phyloP scores from a whole-genome alignment of 768 basidiomycete genomes.

The Dacryopinax spathularia region DNA sequence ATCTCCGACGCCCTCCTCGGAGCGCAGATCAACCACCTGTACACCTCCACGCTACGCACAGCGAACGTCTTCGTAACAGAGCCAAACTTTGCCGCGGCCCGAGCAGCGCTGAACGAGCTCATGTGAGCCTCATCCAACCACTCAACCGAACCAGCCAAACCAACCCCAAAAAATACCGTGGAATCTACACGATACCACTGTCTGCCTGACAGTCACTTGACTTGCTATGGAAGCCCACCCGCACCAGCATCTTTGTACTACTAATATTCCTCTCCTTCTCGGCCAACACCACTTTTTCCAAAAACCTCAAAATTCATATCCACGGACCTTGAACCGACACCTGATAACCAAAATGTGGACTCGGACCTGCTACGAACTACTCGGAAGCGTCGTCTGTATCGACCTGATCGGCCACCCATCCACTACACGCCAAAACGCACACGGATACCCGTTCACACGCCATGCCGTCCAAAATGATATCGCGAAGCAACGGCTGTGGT shows the following conservation, averaged over 20 bases:
- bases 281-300: background rate
- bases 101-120: background rate
- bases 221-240: background rate
- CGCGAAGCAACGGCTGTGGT: too few species aligned
- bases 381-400: too few species aligned
- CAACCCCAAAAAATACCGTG: constrained; percentile 3
- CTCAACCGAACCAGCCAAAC: too few species aligned
- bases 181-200: constrained; percentile 2
- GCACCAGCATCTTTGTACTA: background rate
- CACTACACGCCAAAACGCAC: too few species aligned
- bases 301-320: background rate
- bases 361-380: too few species aligned
- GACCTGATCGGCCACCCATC: too few species aligned
- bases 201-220: background rate
- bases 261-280: background rate
- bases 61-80: background rate
- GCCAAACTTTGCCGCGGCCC: background rate
- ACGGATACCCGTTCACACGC: too few species aligned
- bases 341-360: background rate
- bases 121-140: background rate
- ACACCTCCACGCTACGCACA: background rate
- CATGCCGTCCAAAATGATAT: too few species aligned
- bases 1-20: background rate
- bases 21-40: background rate
- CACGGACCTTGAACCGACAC: background rate